Percentiles rank a stretch among this genome's conserved stretches.
These are phyloP conservation scores for Colletotrichum incanum DNA, from an alignment of 2,329 filamentous ascomycete genomes.

Conservation along the genomic window DNA sequence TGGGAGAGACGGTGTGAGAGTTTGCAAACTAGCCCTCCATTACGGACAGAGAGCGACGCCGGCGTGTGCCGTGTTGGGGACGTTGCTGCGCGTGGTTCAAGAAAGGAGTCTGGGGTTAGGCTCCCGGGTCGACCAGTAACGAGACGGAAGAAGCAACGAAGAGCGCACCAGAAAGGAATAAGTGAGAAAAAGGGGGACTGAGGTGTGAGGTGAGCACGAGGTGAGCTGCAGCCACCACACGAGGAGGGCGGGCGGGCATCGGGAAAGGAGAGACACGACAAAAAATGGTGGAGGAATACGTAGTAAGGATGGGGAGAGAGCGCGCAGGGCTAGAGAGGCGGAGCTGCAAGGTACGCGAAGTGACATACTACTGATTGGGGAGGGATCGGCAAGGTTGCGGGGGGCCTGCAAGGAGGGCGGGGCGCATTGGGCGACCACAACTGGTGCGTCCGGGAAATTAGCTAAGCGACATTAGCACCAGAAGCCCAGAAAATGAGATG, in stretches of 20 bases:
- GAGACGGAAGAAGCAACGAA: conserved; percentile 28
- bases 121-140: conserved; percentile 13
- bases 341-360: conserved; percentile 41
- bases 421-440: background rate
- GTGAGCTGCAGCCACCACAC: conserved; percentile 7
- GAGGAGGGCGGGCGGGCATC: background rate
- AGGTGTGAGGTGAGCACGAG: conserved; percentile 21
- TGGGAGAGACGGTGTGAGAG: conserved; percentile 19
- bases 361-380: conserved; percentile 28
- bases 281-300: background rate
- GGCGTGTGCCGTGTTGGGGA: background rate
- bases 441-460: conserved; percentile 43
- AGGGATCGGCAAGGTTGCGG: conserved; percentile 35
- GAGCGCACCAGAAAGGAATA: background rate
- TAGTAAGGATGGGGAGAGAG: background rate
- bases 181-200: background rate
- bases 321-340: conserved; percentile 24
- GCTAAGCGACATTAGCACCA: conserved; percentile 45
- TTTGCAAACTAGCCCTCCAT: background rate
- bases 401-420: conserved; percentile 7
- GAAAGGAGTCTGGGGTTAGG: conserved; percentile 12
- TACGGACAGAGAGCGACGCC: background rate
- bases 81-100: conserved; percentile 8
- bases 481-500: conserved; percentile 40
- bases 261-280: background rate